Evolutionary conservation across 495 filamentous ascomycete genomes (phyloP).

Genomic region (Hypomontagnella submonticulosa): DNA sequence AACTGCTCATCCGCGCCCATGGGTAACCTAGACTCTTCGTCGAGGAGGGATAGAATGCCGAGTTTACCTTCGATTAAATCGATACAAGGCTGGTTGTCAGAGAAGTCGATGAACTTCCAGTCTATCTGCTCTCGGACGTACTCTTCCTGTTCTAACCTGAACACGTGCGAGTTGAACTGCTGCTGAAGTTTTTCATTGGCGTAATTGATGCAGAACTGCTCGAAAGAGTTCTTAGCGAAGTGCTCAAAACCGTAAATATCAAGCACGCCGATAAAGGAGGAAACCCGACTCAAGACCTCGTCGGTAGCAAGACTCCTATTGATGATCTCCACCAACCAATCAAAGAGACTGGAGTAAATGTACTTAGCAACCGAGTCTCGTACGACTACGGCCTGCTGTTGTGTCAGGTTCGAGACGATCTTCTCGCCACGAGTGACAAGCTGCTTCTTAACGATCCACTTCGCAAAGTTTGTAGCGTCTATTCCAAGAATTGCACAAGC

Average conservation of each 20-base stretch:
- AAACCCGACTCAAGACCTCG: slow-evolving; percentile 81
- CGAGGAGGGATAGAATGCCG: slow-evolving; percentile 89
- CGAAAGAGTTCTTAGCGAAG: slow-evolving; percentile 99
- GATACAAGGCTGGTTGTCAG: slow-evolving; percentile 99
- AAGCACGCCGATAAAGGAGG: slow-evolving; percentile 97
- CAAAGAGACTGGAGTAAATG: slow-evolving; percentile 97
- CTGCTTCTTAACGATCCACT: slow-evolving; percentile 99
- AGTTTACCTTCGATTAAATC: slow-evolving; percentile 98
- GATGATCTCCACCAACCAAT: slow-evolving; percentile 97
- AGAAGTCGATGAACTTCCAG: slow-evolving; percentile 99
- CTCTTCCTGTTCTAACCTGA: slow-evolving; percentile 99
- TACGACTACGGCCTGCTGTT: slow-evolving; percentile 93
- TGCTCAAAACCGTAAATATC: slow-evolving; percentile 99
- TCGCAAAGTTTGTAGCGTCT: slow-evolving; percentile 86
- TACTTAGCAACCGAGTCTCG: slow-evolving; percentile 98
- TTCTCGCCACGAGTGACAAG: slow-evolving; percentile 96
- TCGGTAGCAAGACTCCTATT: slow-evolving; percentile 91
- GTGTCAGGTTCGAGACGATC: slow-evolving; percentile 94
- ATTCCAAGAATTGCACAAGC: slow-evolving; percentile 92
- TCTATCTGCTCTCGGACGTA: slow-evolving; percentile 97
- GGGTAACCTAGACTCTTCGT: slow-evolving; percentile 95
- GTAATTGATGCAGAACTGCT: slow-evolving; percentile 99
- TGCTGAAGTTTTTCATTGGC: slow-evolving; percentile 99
- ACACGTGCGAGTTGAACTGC: slow-evolving; percentile 99
- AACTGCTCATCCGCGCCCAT: slow-evolving; percentile 99